Evolutionary conservation across 1,284 basidiomycete genomes (phyloP), one percentile per base, ranked within the genome.

Genomic region (Cutaneotrichosporon cavernicola): DNA sequence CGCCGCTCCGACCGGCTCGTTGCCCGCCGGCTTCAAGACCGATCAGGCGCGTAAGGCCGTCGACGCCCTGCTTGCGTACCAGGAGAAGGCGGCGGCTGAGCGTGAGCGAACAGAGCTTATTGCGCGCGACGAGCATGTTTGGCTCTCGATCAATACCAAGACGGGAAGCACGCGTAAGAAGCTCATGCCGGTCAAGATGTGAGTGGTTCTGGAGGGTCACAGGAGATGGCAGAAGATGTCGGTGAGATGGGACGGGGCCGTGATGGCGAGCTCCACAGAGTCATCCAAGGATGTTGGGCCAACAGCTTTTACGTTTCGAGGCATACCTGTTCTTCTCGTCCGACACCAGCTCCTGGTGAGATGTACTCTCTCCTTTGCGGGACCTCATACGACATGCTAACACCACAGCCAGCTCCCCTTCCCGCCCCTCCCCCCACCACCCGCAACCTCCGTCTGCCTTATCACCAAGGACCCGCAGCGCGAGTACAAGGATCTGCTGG

Each of bases 391-490:
- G 10, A 10, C 30, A 16, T 14, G 47, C 58, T 60, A 4, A 62
- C 55, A 14, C 58, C 13, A 7, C 68, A 93, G 91, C 68, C 87
- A 90, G 31, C 84, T 97, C 56, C 87, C 86, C 49, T 85, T 96
- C 79, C 89, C 95, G 2, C 74, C 80, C 22, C 74, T 81, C n/a
- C 78, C 83, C 91, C 66, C 86, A 90, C 74, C 92, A 90, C 82
- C 93, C 89, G 16, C 87, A 11, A 88, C 87, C 5, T 81, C 88
- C 16, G 85, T 98, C 58, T 98, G 95, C 78, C 84, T 99, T 60
- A 88, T 99, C 77, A 90, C 90, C 60, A 98, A 98, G 81, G 92
- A 97, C 79, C 96, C 97, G 9, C 96, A 98, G 77, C 83, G 96
- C 61, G 86, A 93, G 77, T 98, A 97, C 85, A 98, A 98, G 81